Percentiles rank a stretch among this genome's conserved stretches.
These are phyloP conservation scores for Neovahlkampfia damariscottae DNA, from an alignment of 78 protist genomes.

Conservation along the genomic window DNA sequence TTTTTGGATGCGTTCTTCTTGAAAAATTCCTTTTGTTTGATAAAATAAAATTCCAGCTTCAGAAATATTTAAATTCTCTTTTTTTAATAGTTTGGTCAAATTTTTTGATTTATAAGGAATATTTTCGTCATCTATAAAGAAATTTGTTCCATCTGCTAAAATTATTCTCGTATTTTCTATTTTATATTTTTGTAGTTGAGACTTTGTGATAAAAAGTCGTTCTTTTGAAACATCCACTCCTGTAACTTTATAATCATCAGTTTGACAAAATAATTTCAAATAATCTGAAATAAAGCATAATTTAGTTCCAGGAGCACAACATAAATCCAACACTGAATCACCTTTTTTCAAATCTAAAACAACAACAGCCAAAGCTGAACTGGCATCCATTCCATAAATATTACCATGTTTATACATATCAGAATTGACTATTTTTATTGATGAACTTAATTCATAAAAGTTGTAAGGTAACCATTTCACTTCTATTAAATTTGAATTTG, in stretches of 20 bases:
- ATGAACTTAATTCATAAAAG: no score
- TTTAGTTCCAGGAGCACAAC: constrained; percentile 68
- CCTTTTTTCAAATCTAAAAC: background rate
- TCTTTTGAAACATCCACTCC: background rate
- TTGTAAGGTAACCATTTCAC: no score
- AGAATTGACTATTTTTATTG: no score
- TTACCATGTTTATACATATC: background rate
- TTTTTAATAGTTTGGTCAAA: no score
- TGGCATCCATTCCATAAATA: constrained; percentile 16
- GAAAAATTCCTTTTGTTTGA: background rate
- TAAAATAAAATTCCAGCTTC: background rate
- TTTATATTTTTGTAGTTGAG: constrained; percentile 1
- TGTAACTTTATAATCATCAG: background rate
- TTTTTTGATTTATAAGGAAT: no score
- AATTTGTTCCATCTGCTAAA: background rate
- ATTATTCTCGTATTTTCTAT: background rate
- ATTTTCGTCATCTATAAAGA: background rate
- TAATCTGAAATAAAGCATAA: constrained; percentile 26
- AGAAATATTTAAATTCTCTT: background rate
- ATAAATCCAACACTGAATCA: constrained; percentile 35
- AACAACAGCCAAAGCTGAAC: constrained; percentile 9
- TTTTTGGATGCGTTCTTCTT: background rate
- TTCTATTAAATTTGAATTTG: no score
- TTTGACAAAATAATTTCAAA: no score
- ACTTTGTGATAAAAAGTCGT: background rate